Evolutionary conservation across 2,329 filamentous ascomycete species (phyloP).

Genomic region (Paecilomyces variotii): DNA sequence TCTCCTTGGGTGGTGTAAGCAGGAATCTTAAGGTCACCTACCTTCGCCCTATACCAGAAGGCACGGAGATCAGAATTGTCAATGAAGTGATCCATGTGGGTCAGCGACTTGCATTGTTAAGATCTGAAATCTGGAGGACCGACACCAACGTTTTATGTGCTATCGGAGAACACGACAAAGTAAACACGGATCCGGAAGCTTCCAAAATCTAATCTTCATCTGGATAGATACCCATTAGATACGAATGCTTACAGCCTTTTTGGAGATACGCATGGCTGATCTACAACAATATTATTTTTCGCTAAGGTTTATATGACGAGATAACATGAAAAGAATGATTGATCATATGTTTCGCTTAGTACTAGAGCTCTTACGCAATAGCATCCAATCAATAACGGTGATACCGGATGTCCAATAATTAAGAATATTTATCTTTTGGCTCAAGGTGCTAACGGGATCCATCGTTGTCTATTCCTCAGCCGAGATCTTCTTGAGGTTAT

Average conservation of each 20-base stretch:
- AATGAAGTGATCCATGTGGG: constrained; percentile 53
- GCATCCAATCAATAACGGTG: background rate
- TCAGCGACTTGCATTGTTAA: constrained; percentile 45
- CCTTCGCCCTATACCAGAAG: constrained; percentile 52
- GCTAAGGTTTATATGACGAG: background rate
- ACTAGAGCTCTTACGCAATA: background rate
- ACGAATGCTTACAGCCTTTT: background rate
- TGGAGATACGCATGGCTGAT: background rate
- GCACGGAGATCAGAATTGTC: constrained; percentile 45
- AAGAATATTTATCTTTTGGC: background rate
- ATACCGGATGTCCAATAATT: background rate
- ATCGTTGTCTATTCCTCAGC: constrained; percentile 30
- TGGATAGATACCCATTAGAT: background rate
- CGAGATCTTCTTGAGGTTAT: constrained; percentile 70
- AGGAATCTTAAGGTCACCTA: constrained; percentile 61
- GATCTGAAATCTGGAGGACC: constrained; percentile 47
- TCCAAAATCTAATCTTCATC: constrained; percentile 6
- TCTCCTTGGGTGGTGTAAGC: constrained; percentile 55
- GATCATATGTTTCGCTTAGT: background rate
- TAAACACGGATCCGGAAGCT: constrained; percentile 47
- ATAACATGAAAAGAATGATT: background rate
- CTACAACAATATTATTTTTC: background rate
- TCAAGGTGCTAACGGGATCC: background rate
- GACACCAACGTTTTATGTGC: constrained; percentile 48
- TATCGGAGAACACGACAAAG: constrained; percentile 58